These are phyloP conservation scores for Kazachstania taianensis DNA, from an alignment of 805 yeast genomes.

Conservation along the genomic window DNA sequence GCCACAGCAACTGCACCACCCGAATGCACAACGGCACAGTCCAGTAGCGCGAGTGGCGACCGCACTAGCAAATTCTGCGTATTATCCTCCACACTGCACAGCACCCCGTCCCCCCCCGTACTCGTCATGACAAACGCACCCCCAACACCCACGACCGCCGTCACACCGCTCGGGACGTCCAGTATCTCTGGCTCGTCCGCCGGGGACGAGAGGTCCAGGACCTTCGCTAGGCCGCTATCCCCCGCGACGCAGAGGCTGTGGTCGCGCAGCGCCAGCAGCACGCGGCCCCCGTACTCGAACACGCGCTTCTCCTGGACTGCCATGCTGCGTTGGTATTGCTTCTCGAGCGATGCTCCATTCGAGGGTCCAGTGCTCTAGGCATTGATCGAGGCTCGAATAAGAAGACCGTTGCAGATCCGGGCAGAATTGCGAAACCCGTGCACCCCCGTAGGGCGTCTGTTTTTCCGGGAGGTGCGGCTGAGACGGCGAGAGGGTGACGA, in stretches of 20 bases:
- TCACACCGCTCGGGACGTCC: constrained; percentile 40
- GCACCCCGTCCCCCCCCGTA: constrained; percentile 19
- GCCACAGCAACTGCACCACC: constrained; percentile 51
- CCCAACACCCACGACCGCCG: no score
- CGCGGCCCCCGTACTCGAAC: constrained; percentile 26
- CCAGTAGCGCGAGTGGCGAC: constrained; percentile 31
- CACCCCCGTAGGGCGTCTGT: no score
- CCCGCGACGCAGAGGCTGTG: constrained; percentile 41
- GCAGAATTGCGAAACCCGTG: no score
- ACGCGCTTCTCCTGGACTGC: constrained; percentile 18
- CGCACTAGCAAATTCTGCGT: constrained; percentile 34
- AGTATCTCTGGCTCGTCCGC: constrained; percentile 53
- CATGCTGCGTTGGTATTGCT: no score
- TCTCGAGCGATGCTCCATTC: no score
- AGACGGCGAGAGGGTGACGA: no score
- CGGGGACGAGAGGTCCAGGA: constrained; percentile 37
- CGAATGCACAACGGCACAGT: constrained; percentile 47
- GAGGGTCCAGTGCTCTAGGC: no score
- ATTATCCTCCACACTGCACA: constrained; percentile 14
- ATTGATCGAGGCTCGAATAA: no score
- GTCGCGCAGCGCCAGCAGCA: constrained; percentile 18
- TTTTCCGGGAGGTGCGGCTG: no score
- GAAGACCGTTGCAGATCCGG: no score
- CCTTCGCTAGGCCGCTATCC: constrained; percentile 43
- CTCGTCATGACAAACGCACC: constrained; percentile 18